Percentiles rank a stretch among this genome's conserved stretches.
These are phyloP conservation scores for Eutrema japonicum DNA, from an alignment of 345 rosid species.

Conservation along the genomic window DNA sequence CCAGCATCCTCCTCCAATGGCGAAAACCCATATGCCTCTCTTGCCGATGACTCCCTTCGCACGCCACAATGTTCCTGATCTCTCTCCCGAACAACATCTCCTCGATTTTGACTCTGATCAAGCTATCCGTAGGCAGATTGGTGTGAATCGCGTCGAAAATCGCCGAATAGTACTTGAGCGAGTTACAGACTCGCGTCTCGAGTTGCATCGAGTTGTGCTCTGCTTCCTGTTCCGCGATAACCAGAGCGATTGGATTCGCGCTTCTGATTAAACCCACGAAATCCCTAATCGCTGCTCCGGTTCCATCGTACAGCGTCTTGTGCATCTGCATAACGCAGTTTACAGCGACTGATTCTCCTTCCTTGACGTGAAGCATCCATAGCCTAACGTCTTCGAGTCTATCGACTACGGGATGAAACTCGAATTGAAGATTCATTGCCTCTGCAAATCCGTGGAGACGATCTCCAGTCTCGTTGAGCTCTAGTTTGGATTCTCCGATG, in stretches of 20 bases:
- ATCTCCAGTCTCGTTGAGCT: constrained; percentile 89
- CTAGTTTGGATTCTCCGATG: constrained; percentile 89
- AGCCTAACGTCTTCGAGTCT: constrained; percentile 93
- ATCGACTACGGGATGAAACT: constrained; percentile 96
- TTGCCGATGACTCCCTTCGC: constrained; percentile 84
- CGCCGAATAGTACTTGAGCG: constrained; percentile 77
- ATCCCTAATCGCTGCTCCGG: constrained; percentile 72
- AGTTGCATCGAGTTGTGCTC: constrained; percentile 56
- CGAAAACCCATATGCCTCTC: constrained; percentile 79
- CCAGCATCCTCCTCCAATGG: constrained; percentile 78
- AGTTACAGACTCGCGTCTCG: constrained; percentile 71
- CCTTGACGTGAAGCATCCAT: constrained; percentile 99
- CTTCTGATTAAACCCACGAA: constrained; percentile 81
- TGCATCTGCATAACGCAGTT: constrained; percentile 89
- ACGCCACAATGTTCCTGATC: constrained; percentile 78
- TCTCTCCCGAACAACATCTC: constrained; percentile 85
- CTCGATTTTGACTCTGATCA: constrained; percentile 72
- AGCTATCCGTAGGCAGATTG: constrained; percentile 67
- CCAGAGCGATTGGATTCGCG: constrained; percentile 68
- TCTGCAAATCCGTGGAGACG: constrained; percentile 83
- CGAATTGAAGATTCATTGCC: constrained; percentile 79
- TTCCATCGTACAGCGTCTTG: constrained; percentile 72
- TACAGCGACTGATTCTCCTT: constrained; percentile 76
- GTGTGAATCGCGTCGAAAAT: constrained; percentile 73
- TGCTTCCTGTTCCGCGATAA: constrained; percentile 89